These are phyloP conservation scores for Camptophora hylomeconis DNA, from an alignment of 2,329 filamentous ascomycete species.

Conservation along the genomic window DNA sequence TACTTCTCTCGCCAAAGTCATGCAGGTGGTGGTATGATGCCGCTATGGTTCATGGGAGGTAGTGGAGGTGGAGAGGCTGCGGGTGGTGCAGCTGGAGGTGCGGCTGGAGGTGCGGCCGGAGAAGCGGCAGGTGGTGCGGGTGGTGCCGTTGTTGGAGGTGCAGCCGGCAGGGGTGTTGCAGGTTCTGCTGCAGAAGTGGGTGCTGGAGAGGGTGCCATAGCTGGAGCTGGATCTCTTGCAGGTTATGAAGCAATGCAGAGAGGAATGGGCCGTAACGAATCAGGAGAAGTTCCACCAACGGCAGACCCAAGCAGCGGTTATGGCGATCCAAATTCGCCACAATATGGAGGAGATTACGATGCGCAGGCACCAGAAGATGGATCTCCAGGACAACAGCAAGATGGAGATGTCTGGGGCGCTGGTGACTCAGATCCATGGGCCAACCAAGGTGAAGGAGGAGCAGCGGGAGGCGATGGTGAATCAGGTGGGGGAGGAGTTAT, in stretches of 20 bases:
- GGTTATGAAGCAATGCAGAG: slow-evolving; percentile 52
- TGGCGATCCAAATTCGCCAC: slow-evolving; percentile 19
- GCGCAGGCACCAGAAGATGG: slow-evolving; percentile 5
- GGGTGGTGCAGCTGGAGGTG: slow-evolving; percentile 26
- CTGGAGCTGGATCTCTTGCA: slow-evolving; percentile 46
- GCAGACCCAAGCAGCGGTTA: slow-evolving; percentile 7
- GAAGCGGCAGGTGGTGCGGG: slow-evolving; percentile 22
- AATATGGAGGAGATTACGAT: slow-evolving; percentile 11
- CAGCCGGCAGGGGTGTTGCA: slow-evolving; percentile 20
- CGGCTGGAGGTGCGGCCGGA: slow-evolving; percentile 23
- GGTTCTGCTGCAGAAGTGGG: slow-evolving; percentile 20
- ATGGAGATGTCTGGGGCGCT: slow-evolving; percentile 23
- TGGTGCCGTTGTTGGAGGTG: slow-evolving; percentile 28
- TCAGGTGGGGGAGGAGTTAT: slow-evolving; percentile 21
- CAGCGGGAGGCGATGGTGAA: slow-evolving; percentile 16
- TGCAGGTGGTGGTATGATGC: slow-evolving; percentile 36
- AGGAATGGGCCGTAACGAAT: slow-evolving; percentile 26
- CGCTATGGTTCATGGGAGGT: slow-evolving; percentile 36
- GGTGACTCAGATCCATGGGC: slow-evolving; percentile 20
- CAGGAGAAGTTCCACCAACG: slow-evolving; percentile 5
- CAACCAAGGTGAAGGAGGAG: slow-evolving; percentile 15
- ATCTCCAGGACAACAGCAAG: slow-evolving; percentile 11
- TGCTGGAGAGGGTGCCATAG: slow-evolving; percentile 30
- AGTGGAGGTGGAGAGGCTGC: slow-evolving; percentile 22
- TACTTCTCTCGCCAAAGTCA: slow-evolving; percentile 51